Base-by-base conservation (phyloP, 1,139 yeast genomes). In the Pichia sp. region DNA sequence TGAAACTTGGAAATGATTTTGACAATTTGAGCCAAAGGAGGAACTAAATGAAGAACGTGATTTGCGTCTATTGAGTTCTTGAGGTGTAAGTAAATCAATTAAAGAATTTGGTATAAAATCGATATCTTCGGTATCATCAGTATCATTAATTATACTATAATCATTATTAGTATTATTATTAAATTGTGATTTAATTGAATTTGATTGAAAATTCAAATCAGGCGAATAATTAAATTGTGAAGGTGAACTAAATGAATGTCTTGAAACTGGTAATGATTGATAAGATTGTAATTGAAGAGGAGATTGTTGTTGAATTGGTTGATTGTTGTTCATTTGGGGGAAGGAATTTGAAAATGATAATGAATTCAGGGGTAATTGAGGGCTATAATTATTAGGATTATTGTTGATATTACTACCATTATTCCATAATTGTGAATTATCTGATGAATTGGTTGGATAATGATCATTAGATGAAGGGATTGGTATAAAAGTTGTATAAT, bases 71-170 rank as follows among this genome's bases (percentile, higher is more conserved):
- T 64, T 63, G 23, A 81, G 63, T 56, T 85, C 94, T 51, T 79
- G 85, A 0, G 94, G 94, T 1, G 95, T 84, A 36, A 85, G 64
- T 40, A 84, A 64, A 52, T 84, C 93, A 17, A 79, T 73, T 34
- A 85, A 63, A 20, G 86, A 73, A 1, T 80, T 78, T 2, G 95
- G 95, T 3, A 85, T 84, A 52, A 75, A 81, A 54, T 84, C 94
- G 49, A 83, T 88, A 30, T 52, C 58, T 36, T 54, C 52, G 14
- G 46, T 43, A 15, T 51, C 57, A 26, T 51, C 51, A 11, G 46
- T 51, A 22, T 48, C 44, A 35, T 46, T 53, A 30, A 15, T 15
- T 2, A 8, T 17, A 11, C 11, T 12, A 4, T 10, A 4, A 25
- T 25, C 28, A 6, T 5, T 25, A 10, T n/a, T 30, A 30, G 12